phyloP scores from a whole-genome alignment of 306 rosid genomes.

The Acacia acuminata region DNA sequence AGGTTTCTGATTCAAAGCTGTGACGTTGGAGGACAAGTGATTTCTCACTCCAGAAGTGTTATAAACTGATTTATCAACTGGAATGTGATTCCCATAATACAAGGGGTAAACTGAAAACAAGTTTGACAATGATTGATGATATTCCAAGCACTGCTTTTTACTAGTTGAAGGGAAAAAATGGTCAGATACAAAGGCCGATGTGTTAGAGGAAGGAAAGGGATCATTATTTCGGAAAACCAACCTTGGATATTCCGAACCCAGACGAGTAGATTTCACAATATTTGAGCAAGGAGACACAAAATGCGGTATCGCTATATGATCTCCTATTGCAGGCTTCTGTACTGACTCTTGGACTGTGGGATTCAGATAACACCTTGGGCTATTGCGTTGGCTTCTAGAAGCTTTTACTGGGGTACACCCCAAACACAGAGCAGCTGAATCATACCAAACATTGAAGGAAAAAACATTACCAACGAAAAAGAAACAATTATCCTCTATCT shows the following conservation, averaged over 20 bases:
- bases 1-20: slow-evolving; percentile 23
- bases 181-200: background rate
- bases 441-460: slow-evolving; percentile 10
- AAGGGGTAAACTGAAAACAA: slow-evolving; percentile 49
- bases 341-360: slow-evolving; percentile 31
- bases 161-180: slow-evolving; percentile 20
- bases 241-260: slow-evolving; percentile 6
- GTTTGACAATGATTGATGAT: slow-evolving; percentile 26
- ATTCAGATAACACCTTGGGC: slow-evolving; percentile 59
- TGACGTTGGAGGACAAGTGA: background rate
- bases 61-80: slow-evolving; percentile 28
- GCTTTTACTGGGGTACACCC: slow-evolving; percentile 67
- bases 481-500: background rate
- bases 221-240: background rate
- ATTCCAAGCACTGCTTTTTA: slow-evolving; percentile 39
- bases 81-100: slow-evolving; percentile 38
- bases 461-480: background rate
- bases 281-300: slow-evolving; percentile 34
- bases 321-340: slow-evolving; percentile 31
- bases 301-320: slow-evolving; percentile 3
- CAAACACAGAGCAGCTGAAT: slow-evolving; percentile 71
- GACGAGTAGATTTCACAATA: slow-evolving; percentile 25
- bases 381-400: slow-evolving; percentile 67
- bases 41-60: slow-evolving; percentile 28
- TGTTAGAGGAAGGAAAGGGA: background rate